phyloP scores from a whole-genome alignment of 129 eudicot genomes.

The Chrysanthemum seticuspe region DNA sequence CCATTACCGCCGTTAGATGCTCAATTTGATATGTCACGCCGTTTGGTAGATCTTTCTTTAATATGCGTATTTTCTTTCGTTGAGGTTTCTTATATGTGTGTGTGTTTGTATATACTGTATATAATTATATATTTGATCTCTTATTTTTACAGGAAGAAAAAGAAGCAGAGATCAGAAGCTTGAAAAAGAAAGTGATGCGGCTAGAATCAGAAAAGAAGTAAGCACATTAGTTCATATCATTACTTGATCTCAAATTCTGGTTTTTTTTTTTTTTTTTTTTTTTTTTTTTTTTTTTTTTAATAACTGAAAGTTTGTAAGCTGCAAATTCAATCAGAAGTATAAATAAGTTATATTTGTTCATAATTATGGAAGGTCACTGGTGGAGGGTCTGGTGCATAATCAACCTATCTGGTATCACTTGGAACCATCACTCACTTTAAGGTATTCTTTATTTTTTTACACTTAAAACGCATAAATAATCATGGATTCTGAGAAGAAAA shows the following conservation, averaged over 20 bases:
- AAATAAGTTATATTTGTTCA: background rate
- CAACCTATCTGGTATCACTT: slow-evolving; percentile 16
- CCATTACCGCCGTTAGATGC: background rate
- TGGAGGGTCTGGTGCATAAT: slow-evolving; percentile 10
- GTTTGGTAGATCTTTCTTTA: slow-evolving; percentile 15
- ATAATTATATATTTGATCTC: background rate
- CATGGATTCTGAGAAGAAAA: background rate
- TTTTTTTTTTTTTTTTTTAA: background rate
- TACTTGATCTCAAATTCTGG: background rate
- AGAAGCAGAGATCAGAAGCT: slow-evolving; percentile 23
- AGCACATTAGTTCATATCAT: too few species aligned
- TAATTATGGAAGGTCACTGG: slow-evolving; percentile 25
- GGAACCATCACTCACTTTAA: slow-evolving; percentile 24
- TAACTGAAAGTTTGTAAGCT: background rate
- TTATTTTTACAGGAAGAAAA: slow-evolving; percentile 18
- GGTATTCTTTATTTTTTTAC: slow-evolving; percentile 19
- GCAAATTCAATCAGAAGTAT: background rate
- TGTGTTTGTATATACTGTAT: background rate
- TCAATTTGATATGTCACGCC: slow-evolving; percentile 18
- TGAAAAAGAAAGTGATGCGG: slow-evolving; percentile 12
- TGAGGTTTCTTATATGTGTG: background rate
- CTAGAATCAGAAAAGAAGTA: slow-evolving; percentile 25
- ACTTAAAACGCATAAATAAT: background rate
- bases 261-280: background rate
- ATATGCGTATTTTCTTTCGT: background rate